Evolutionary conservation across 2,329 filamentous ascomycete genomes (phyloP), one percentile per base, ranked within the genome.

Genomic region (Golovinomyces cichoracearum): DNA sequence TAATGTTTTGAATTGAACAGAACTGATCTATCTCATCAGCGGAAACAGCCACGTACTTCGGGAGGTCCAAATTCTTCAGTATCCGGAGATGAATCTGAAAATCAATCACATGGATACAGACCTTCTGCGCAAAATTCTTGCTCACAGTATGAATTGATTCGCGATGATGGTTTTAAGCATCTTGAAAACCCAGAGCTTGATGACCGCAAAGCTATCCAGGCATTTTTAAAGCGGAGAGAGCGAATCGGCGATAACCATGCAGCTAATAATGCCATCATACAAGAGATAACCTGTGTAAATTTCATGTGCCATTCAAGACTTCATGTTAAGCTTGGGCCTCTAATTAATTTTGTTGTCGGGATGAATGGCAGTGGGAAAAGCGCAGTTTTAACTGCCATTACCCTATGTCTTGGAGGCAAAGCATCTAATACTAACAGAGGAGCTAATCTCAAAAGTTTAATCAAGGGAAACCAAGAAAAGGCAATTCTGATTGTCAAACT

Each of bases 351-450:
- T 64, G 86, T 98, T 52, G 86, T 94, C 49, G 90, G 90, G 15
- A 85, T 93, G 62, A 98, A 98, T 60, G 90, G 90, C 27, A 95
- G 88, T 60, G 90, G 90, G 31, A 98, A 98, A 66, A 98, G 90
- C 62, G 90, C 90, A 2, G 80, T 95, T 13, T 66, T 98, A 25
- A 95, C 90, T 0, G 90, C 85, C 4, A 74, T 98, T 54, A 93
- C 85, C 0, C 70, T 98, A 29, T 95, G 90, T 58, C 69, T 98
- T n/a, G 90, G 90, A 51, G 88, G 83, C 19, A 95, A 94, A 63
- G 86, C 90, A 1, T 83, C 83, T 49, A 76, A 83, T 15, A 95
- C 90, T 3, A 95, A 95, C 58, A 80, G 90, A 53, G 90, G 85
- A 35, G 81, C 83, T 47, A 93, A 80, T 57, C 66, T 98, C 23